These are phyloP conservation scores for Acer yangbiense DNA, from an alignment of 345 rosid genomes.

Conservation along the genomic window DNA sequence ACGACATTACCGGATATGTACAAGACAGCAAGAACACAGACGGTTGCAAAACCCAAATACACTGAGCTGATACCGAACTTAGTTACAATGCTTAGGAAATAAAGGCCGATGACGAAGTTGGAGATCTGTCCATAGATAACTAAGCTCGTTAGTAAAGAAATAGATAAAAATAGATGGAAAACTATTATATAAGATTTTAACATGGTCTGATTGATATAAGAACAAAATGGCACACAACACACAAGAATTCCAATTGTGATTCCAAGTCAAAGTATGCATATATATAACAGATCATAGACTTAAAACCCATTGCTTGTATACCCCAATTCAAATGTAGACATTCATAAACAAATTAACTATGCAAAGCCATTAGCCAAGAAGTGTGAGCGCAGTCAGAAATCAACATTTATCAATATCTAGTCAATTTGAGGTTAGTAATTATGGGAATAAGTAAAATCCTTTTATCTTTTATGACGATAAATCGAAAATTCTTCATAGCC, in stretches of 20 bases:
- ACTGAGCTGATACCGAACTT: constrained; percentile 93
- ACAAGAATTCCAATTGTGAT: neutral
- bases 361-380: neutral
- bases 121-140: constrained; percentile 58
- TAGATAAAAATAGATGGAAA: neutral
- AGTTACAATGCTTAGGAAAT: constrained; percentile 87
- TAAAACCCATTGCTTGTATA: neutral
- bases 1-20: constrained; percentile 82
- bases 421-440: neutral
- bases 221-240: neutral
- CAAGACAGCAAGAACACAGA: constrained; percentile 81
- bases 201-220: neutral
- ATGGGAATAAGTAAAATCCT: neutral
- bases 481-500: neutral
- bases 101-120: constrained; percentile 89
- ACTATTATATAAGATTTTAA: neutral
- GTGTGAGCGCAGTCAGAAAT: neutral
- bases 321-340: neutral
- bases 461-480: neutral
- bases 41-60: constrained; percentile 74
- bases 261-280: neutral
- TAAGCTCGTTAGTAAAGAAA: constrained; percentile 2
- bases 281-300: neutral
- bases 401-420: neutral
- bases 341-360: neutral